These are phyloP conservation scores for Discostella pseudostelligera DNA, from an alignment of 108 stramenopile genomes.

Conservation along the genomic window DNA sequence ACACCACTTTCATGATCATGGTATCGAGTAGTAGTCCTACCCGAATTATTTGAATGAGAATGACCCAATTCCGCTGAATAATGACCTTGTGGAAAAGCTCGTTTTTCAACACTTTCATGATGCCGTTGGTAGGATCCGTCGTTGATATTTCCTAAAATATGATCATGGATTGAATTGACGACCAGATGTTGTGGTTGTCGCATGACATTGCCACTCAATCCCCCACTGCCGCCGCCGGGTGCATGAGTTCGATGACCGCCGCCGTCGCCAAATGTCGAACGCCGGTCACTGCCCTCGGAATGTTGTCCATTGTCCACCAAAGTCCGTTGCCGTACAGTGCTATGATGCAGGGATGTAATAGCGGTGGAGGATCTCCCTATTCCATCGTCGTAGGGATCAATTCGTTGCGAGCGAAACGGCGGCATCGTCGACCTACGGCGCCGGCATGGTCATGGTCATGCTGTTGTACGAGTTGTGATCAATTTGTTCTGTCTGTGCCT, in stretches of 20 bases:
- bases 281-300: slow-evolving; percentile 5
- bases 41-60: no score
- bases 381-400: slow-evolving; percentile 22
- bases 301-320: slow-evolving; percentile 9
- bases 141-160: slow-evolving; percentile 7
- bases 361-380: background rate
- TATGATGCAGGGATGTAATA: slow-evolving; percentile 2
- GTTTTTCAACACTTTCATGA: background rate
- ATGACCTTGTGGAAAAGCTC: slow-evolving; percentile 14
- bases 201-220: slow-evolving; percentile 1
- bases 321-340: slow-evolving; percentile 11
- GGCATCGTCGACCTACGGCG: slow-evolving; percentile 20
- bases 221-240: background rate
- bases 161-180: slow-evolving; percentile 13
- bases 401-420: slow-evolving; percentile 21
- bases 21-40: background rate
- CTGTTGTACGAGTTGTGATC: no score
- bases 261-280: background rate
- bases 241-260: background rate
- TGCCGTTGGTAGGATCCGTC: background rate
- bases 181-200: slow-evolving; percentile 2
- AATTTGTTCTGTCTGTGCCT: no score
- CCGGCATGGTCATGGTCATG: no score
- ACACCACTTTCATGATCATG: background rate
- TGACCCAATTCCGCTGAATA: background rate